Evolutionary conservation across 164 flowering plant species (phyloP).

Genomic region (grape (Vitis vinifera)): ASM3070453v1 NC_081819.1:9338501-9339000

Average conservation of each 20-base stretch:
- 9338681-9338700: too few relatives aligned
- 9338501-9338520: conserved; percentile 90
- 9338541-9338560: too few relatives aligned
- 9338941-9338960: conserved; percentile 68
- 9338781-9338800: conserved; percentile 19
- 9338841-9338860: conserved; percentile 14
- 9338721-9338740: too few relatives aligned
- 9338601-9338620: too few relatives aligned
- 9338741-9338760: conserved; percentile 2
- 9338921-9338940: conserved; percentile 65
- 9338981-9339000: conserved; percentile 22
- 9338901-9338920: conserved; percentile 54
- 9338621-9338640: too few relatives aligned
- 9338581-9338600: too few relatives aligned
- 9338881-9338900: conserved; percentile 47
- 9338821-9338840: conserved; percentile 23
- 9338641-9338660: too few relatives aligned
- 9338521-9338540: conserved; percentile 61
- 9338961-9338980: conserved; percentile 84
- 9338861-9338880: conserved; percentile 22
- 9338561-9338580: too few relatives aligned
- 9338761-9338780: conserved; percentile 24
- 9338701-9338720: too few relatives aligned
- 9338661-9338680: too few relatives aligned
- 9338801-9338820: conserved; percentile 19